phyloP scores from a whole-genome alignment of 805 yeast species.

The Starmerella apis region DNA sequence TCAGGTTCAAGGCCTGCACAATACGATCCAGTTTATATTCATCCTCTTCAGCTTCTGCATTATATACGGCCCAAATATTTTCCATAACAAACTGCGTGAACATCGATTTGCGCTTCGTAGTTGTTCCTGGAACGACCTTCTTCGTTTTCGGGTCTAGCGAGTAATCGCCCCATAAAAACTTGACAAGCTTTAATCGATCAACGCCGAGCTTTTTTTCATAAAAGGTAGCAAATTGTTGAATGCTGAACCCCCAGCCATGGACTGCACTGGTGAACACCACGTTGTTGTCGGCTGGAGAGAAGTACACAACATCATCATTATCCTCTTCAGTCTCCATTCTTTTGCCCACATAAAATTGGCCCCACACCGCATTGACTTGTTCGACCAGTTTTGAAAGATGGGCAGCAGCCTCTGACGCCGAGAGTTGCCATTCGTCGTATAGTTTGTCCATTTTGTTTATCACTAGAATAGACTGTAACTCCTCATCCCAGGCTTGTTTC shows the following conservation, averaged over 20 bases:
- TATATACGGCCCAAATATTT: conserved; percentile 85
- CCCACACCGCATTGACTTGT: conserved; percentile 89
- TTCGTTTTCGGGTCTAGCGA: conserved; percentile 83
- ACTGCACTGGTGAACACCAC: conserved; percentile 80
- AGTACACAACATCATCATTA: conserved; percentile 78
- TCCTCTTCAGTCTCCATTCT: conserved; percentile 45
- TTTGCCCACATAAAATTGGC: conserved; percentile 85
- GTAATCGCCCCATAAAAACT: conserved; percentile 93
- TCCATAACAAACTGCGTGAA: conserved; percentile 82
- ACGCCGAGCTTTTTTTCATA: conserved; percentile 79
- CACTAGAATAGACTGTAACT: conserved; percentile 75
- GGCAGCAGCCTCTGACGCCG: conserved; percentile 73
- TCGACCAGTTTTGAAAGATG: conserved; percentile 74
- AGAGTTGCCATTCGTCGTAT: conserved; percentile 65
- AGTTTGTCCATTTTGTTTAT: conserved; percentile 85
- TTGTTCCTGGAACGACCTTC: conserved; percentile 45
- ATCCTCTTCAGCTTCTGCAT: conserved; percentile 53
- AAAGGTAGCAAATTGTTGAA: conserved; percentile 77
- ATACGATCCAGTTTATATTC: conserved; percentile 66
- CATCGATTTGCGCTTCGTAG: conserved; percentile 58
- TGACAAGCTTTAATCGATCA: conserved; percentile 63
- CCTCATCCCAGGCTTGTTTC: conserved; percentile 92
- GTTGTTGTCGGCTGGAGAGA: conserved; percentile 78
- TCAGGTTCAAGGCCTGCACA: conserved; percentile 55
- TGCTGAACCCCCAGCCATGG: conserved; percentile 96